Conservation (phyloP, 306 rosid species). For the Citrullus amarus region DNA sequence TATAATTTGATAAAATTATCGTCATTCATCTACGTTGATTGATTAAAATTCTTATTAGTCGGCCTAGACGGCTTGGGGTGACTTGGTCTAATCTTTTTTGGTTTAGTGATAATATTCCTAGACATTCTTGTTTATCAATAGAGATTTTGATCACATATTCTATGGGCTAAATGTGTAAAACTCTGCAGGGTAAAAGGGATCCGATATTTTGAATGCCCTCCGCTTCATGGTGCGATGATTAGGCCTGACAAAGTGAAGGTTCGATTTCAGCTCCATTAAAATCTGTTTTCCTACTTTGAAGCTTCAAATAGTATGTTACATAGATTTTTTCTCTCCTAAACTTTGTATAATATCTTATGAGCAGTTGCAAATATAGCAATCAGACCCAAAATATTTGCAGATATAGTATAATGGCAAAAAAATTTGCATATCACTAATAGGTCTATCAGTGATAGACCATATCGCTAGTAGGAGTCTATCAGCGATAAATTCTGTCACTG, state of each 20-base stretch:
- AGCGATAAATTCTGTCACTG: no score
- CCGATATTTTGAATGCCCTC: constrained; percentile 68
- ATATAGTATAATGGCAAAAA: no score
- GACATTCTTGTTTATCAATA: no score
- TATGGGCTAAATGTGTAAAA: background rate
- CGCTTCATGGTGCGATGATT: constrained; percentile 71
- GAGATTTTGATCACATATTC: background rate
- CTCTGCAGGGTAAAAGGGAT: constrained; percentile 66
- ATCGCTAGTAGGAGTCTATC: no score
- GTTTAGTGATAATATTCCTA: no score
- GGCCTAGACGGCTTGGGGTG: no score
- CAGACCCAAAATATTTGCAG: no score
- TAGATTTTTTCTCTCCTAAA: background rate
- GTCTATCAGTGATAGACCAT: no score
- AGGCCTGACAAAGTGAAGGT: constrained; percentile 96
- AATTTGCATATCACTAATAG: no score
- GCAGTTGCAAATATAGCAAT: no score
- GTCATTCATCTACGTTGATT: background rate
- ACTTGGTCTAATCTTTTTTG: no score
- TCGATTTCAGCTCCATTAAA: constrained; percentile 9
- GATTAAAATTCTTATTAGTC: background rate
- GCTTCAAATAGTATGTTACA: background rate
- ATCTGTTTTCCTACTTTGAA: background rate
- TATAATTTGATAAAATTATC: background rate
- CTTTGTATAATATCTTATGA: background rate